These are phyloP conservation scores for Neurospora sp. DNA, from an alignment of 2,329 filamentous ascomycete species.

Conservation along the genomic window DNA sequence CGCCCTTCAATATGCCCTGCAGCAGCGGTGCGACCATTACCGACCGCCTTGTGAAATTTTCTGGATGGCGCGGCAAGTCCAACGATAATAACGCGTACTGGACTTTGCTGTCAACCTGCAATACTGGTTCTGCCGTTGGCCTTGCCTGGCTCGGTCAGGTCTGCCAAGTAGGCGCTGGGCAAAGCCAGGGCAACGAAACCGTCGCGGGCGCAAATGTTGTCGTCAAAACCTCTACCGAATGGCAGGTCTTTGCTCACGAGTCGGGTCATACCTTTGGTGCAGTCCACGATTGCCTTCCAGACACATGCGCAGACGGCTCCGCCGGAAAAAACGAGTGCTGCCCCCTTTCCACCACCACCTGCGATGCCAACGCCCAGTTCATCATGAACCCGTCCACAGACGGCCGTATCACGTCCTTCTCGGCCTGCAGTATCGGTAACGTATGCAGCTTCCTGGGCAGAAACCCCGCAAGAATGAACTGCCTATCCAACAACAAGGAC, in stretches of 20 bases:
- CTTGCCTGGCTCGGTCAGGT: slow-evolving; percentile 89
- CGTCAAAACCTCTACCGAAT: slow-evolving; percentile 71
- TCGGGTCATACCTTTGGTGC: slow-evolving; percentile 91
- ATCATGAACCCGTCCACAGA: slow-evolving; percentile 95
- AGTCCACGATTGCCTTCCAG: slow-evolving; percentile 76
- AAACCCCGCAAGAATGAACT: slow-evolving; percentile 65
- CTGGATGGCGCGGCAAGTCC: slow-evolving; percentile 71
- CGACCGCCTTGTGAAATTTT: slow-evolving; percentile 78
- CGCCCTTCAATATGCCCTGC: slow-evolving; percentile 81
- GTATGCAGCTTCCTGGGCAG: slow-evolving; percentile 79
- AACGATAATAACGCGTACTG: slow-evolving; percentile 83
- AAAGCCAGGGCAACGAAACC: slow-evolving; percentile 53
- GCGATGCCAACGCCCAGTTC: slow-evolving; percentile 67
- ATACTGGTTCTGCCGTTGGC: slow-evolving; percentile 76
- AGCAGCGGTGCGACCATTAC: slow-evolving; percentile 54
- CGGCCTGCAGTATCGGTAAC: slow-evolving; percentile 82
- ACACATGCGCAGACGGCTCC: slow-evolving; percentile 56
- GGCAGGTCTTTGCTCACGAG: slow-evolving; percentile 95
- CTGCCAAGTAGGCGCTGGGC: slow-evolving; percentile 50
- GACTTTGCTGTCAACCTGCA: slow-evolving; percentile 77
- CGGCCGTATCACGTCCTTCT: slow-evolving; percentile 66
- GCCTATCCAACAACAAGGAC: slow-evolving; percentile 77
- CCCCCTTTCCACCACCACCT: slow-evolving; percentile 56
- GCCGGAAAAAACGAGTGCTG: slow-evolving; percentile 57
- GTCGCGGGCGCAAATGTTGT: slow-evolving; percentile 86